These are phyloP conservation scores for Trichomonascaceae sp. DNA, from an alignment of 1,139 yeast species.

Conservation along the genomic window DNA sequence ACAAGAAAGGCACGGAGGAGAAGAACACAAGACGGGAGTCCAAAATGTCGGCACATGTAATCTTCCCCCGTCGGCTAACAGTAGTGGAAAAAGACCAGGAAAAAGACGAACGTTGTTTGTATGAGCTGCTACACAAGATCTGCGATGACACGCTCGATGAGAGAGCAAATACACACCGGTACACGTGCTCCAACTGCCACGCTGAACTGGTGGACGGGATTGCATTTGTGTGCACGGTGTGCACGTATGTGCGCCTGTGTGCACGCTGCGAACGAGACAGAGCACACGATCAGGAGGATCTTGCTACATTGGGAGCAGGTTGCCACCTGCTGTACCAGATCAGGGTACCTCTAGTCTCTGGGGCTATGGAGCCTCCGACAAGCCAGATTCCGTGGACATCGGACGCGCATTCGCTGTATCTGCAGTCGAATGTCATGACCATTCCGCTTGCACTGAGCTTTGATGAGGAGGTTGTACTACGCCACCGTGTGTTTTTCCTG, in stretches of 20 bases:
- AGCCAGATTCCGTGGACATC: slow-evolving; percentile 12
- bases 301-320: no score
- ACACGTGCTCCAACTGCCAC: slow-evolving; percentile 5
- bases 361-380: slow-evolving; percentile 1
- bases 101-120: no score
- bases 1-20: no score
- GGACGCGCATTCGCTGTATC: slow-evolving; percentile 6
- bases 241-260: slow-evolving; percentile 9
- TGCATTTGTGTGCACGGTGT: slow-evolving; percentile 12
- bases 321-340: slow-evolving; percentile 13
- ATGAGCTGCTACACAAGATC: slow-evolving; percentile 5
- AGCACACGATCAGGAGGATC: slow-evolving; percentile 12
- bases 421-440: slow-evolving; percentile 1
- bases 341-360: slow-evolving; percentile 3
- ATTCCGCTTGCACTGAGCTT: slow-evolving; percentile 5
- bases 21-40: no score
- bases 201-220: slow-evolving; percentile 7
- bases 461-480: slow-evolving; percentile 5
- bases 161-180: slow-evolving; percentile 3
- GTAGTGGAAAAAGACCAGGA: no score
- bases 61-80: no score
- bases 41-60: no score
- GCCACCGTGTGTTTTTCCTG: slow-evolving; percentile 1
- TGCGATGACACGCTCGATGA: slow-evolving; percentile 5
- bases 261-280: slow-evolving; percentile 13